Base-by-base conservation (phyloP, 192 early-diverging fungal species). In the Jimgerdemannia lactiflua region DNA sequence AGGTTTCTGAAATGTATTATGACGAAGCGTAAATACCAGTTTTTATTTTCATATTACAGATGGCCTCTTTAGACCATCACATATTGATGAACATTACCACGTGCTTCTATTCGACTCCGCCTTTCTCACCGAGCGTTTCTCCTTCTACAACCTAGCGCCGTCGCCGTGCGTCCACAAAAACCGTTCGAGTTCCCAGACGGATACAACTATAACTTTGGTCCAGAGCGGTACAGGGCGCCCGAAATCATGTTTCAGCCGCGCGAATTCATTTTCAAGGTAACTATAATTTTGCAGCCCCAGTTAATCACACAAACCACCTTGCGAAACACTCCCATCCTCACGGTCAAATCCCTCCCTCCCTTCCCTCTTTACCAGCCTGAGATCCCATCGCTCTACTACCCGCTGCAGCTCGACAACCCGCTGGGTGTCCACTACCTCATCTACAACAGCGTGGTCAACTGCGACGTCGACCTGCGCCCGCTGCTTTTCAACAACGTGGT, bases 131-230 rank as follows among this genome's bases (percentile, higher is more conserved):
- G 64, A 65, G 64, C 64, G 64, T 65, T 65, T 64, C 63, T 39
- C 8, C n/a, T 3, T 67, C 42, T 18, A 44, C 44, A 39, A 43
- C 63, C 70, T 71, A 89, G 88, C 42, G 77, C 84, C 40, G 81
- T 90, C 3, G 77, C 82, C 42, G 75, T 82, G 20, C 88, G 93
- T 59, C 94, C 97, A 43, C 87, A 84, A 66, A 96, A 96, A 81
- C 86, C 91, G 39, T 99, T 93, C 76, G 98, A 99, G 85, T 96
- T 99, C 72, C 93, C 98, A 29, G 92, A 96, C 74, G 98, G 98
- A 39, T 98, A 92, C 83, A 99, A 96, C 76, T 81, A 90, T 72
- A 84, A 87, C 6, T 92, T 95, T 78, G 94, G 94, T 43, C 71
- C 88, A 9, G 89, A 94, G 75, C 88, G 97, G 43, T 99, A 90